These are phyloP conservation scores for Eimeria necatrix DNA, from an alignment of 169 alveolate genomes.

Conservation along the genomic window DNA sequence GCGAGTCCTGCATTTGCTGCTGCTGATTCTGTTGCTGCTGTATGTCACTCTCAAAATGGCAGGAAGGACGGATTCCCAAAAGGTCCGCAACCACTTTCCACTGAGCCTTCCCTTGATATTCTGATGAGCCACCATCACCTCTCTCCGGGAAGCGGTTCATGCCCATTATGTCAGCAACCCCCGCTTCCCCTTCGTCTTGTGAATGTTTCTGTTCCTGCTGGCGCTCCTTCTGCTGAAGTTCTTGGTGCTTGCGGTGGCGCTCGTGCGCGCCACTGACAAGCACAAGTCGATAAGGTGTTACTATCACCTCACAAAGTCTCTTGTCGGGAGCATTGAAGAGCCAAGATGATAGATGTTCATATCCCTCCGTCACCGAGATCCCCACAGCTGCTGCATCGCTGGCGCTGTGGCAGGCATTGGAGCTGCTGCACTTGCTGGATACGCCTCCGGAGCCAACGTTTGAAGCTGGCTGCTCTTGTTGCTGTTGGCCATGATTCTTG, in stretches of 20 bases:
- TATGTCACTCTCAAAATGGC: not conserved
- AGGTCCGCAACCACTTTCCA: slow-evolving; percentile 41
- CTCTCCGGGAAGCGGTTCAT: not conserved
- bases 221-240: not conserved
- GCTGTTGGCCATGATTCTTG: not conserved
- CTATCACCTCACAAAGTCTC: slow-evolving; percentile 40
- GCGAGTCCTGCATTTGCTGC: slow-evolving; percentile 34
- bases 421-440: not conserved
- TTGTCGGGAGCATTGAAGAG: slow-evolving; percentile 61
- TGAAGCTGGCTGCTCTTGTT: slow-evolving; percentile 28
- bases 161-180: slow-evolving; percentile 4
- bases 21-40: not conserved
- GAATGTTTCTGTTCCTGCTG: slow-evolving; percentile 4
- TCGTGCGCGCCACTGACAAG: slow-evolving; percentile 70
- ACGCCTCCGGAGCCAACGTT: not conserved
- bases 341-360: slow-evolving; percentile 60
- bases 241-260: slow-evolving; percentile 9
- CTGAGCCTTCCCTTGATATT: slow-evolving; percentile 7
- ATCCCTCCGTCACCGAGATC: slow-evolving; percentile 60
- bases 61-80: not conserved
- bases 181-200: not conserved
- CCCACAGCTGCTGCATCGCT: not conserved
- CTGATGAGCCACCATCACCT: not conserved
- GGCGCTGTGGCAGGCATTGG: not conserved
- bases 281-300: slow-evolving; percentile 72